A percentile compares a stretch with the other conserved stretches of the same genome.
Evolutionary conservation across 1,284 basidiomycete genomes (phyloP).

Genomic region (Meripilus lineatus): DNA sequence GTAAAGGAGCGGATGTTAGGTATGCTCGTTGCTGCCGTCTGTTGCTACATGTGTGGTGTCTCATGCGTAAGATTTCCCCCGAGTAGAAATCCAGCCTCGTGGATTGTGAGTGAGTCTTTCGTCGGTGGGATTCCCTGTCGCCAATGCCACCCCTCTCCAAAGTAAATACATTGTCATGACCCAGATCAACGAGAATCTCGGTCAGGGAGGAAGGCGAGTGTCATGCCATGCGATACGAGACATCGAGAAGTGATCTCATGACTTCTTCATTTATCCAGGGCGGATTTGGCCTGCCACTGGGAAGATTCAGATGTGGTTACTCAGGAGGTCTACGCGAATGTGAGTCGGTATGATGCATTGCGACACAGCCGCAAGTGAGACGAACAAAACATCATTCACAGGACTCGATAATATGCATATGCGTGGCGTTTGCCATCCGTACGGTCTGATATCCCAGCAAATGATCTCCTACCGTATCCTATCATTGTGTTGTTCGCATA

Average conservation of each 20-base stretch:
- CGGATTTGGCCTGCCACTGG: conserved; percentile 71
- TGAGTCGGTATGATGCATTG: conserved; percentile 28
- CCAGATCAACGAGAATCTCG: conserved; percentile 75
- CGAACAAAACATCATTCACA: conserved; percentile 23
- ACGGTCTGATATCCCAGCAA: conserved; percentile 33
- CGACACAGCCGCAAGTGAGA: conserved; percentile 5
- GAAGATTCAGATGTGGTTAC: conserved; percentile 66
- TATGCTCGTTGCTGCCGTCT: conserved; percentile 19
- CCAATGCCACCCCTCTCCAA: conserved; percentile 9
- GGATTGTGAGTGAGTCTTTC: conserved; percentile 60
- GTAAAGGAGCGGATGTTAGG: conserved; percentile 76
- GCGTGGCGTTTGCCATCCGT: conserved; percentile 67
- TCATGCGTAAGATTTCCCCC: conserved; percentile 7
- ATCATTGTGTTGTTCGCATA: background rate
- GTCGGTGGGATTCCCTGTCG: background rate
- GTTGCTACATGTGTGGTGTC: background rate
- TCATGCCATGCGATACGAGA: conserved; percentile 6
- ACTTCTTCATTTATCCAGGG: conserved; percentile 24
- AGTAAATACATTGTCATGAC: conserved; percentile 83
- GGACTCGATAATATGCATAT: conserved; percentile 74
- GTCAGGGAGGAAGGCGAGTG: conserved; percentile 72
- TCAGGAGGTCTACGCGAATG: conserved; percentile 68
- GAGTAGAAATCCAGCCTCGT: conserved; percentile 62
- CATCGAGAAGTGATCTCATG: conserved; percentile 7
- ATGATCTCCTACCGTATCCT: background rate